A percentile compares a stretch with the other conserved stretches of the same genome.
phyloP scores from a whole-genome alignment of 2,329 filamentous ascomycete genomes.

The Colletotrichum liriopes region DNA sequence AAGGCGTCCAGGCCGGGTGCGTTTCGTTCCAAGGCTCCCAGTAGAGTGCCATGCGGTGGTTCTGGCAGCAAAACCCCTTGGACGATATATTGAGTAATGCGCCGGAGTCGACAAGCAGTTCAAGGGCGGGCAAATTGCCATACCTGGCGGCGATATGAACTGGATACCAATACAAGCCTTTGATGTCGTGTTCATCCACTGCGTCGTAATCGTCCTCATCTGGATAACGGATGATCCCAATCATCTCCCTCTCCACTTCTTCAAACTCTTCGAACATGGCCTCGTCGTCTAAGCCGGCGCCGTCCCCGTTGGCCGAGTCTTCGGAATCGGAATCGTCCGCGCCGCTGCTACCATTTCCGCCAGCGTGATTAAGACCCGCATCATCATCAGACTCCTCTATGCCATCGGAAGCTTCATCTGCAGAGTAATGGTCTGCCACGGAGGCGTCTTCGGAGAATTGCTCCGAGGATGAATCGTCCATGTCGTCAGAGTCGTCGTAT shows the following conservation, averaged over 20 bases:
- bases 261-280: not conserved
- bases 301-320: not conserved
- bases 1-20: conserved; percentile 3
- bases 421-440: not conserved
- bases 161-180: not conserved
- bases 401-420: not conserved
- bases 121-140: not conserved
- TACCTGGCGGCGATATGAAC: not conserved
- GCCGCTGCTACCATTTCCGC: not conserved
- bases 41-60: not conserved
- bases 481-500: not conserved
- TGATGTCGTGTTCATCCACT: not conserved
- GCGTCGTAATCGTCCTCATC: not conserved
- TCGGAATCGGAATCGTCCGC: not conserved
- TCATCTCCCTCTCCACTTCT: not conserved
- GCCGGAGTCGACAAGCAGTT: not conserved
- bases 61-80: not conserved
- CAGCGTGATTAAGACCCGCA: too few species aligned
- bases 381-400: not conserved
- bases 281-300: not conserved
- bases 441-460: conserved; percentile 2
- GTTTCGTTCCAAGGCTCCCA: not conserved
- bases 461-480: not conserved
- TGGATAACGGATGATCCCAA: not conserved
- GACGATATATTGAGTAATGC: conserved; percentile 8